Evolutionary conservation across 2,329 filamentous ascomycete genomes (phyloP), one percentile per base, ranked within the genome.

Genomic region (Ploettnerulaceae sp.): DNA sequence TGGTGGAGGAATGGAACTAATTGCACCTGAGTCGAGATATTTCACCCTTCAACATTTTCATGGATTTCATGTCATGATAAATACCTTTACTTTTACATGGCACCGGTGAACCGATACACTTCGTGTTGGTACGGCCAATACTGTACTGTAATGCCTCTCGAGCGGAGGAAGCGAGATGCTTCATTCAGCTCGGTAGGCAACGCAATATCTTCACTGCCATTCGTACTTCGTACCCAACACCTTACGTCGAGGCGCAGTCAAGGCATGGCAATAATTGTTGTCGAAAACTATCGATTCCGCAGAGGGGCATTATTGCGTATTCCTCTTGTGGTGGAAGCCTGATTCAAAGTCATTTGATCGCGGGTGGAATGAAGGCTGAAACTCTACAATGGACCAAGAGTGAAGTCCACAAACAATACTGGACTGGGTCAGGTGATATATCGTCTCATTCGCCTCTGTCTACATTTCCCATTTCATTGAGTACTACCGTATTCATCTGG

Each of bases 181-280:
- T n/a, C n/a, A 12, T 38, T 28, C 36, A 38, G 22, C 18, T 15
- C 35, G 26, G 20, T 29, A 43, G 37, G 42, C 37, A 41, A 46
- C 37, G 42, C 31, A 24, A 32, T 43, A n/a, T n/a, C n/a, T n/a
- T n/a, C n/a, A n/a, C n/a, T 21, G 40, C 31, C 24, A 29, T 44
- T 14, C 39, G 17, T 25, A 21, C 36, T n/a, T 25, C 7, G n/a
- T n/a, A n/a, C n/a, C n/a, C n/a, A n/a, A n/a, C n/a, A n/a, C n/a
- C 28, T 22, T 25, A 15, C 21, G 6, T 20, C 17, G 38, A 41
- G 44, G 48, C 38, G 45, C 45, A 51, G 40, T 32, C 18, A 20
- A 35, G 20, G 33, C 26, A 33, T 37, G 25, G 37, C 20, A 28
- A 34, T 21, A 14, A n/a, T 31, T 34, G 40, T 35, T 21, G 34